Conservation (phyloP, 2,329 filamentous ascomycete genomes). For the Alternaria sp. region DNA sequence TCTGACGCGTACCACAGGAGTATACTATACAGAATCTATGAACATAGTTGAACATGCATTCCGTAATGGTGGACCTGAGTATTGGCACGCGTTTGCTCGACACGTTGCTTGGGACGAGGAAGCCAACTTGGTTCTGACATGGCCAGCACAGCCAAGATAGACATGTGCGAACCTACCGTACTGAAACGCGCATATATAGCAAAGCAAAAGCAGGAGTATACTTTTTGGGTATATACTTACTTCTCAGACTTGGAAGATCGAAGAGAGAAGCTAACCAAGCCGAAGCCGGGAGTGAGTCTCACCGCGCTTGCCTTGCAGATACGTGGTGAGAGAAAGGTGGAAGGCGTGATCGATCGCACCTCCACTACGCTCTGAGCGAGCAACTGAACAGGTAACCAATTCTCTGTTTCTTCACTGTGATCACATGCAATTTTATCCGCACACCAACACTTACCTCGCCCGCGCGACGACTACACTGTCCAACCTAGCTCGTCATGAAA, state of each 20-base stretch:
- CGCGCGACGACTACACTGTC: not conserved
- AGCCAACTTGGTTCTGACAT: not conserved
- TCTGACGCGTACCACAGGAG: not conserved
- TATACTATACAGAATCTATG: not conserved
- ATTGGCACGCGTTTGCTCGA: not conserved
- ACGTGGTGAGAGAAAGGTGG: not conserved
- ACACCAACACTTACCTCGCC: not conserved
- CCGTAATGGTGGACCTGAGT: not conserved
- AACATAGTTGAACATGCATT: not conserved
- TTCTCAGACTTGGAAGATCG: not conserved
- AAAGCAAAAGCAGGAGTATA: constrained; percentile 17
- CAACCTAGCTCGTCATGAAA: constrained; percentile 4
- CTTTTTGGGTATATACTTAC: not conserved
- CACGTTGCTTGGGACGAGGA: not conserved
- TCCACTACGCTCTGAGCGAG: not conserved
- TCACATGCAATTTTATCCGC: not conserved
- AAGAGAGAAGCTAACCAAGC: not conserved
- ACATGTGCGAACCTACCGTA: not conserved
- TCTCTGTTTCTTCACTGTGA: not conserved
- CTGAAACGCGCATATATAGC: not conserved
- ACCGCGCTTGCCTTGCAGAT: constrained; percentile 1
- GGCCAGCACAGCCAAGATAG: not conserved
- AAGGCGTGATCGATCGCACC: constrained; percentile 1
- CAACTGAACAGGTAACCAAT: not conserved
- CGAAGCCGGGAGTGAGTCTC: not conserved